Percentiles rank a stretch among this genome's conserved stretches.
Evolutionary conservation across 495 filamentous ascomycete species (phyloP).

Genomic region (Sphaerosporella brunnea): DNA sequence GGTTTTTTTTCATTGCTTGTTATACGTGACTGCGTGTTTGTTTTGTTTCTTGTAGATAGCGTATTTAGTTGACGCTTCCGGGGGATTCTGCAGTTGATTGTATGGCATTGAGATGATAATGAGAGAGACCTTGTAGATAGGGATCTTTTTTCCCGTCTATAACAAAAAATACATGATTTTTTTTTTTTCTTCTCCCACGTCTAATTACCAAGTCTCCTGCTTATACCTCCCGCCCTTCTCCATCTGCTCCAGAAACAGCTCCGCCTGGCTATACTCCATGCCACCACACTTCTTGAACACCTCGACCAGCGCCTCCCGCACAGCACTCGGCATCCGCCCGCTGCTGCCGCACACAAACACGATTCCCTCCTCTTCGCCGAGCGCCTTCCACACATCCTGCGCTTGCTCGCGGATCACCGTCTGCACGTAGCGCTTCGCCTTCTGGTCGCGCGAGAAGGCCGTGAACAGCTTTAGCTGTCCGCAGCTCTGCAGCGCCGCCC

Average conservation of each 20-base stretch:
- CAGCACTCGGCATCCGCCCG: conserved; percentile 72
- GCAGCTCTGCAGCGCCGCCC: conserved; percentile 31
- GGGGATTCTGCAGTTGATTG: too few relatives aligned
- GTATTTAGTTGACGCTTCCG: too few relatives aligned
- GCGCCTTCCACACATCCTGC: conserved; percentile 37
- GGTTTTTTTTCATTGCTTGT: too few relatives aligned
- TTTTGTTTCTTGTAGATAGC: too few relatives aligned
- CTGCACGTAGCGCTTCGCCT: conserved; percentile 75
- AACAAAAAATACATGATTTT: too few relatives aligned
- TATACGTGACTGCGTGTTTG: too few relatives aligned
- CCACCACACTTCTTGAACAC: conserved; percentile 36
- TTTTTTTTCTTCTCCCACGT: neutral
- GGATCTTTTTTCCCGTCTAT: too few relatives aligned
- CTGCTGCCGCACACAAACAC: conserved; percentile 71
- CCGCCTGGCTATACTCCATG: conserved; percentile 34
- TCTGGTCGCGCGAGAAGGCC: conserved; percentile 66
- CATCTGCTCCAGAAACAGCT: conserved; percentile 40
- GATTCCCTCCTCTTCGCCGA: conserved; percentile 37
- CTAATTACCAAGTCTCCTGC: conserved; percentile 58
- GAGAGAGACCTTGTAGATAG: too few relatives aligned
- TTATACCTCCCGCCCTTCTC: conserved; percentile 54
- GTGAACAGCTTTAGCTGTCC: conserved; percentile 38
- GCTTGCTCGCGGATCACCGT: conserved; percentile 52
- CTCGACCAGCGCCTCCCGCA: conserved; percentile 62
- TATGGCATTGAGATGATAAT: too few relatives aligned